phyloP scores from a whole-genome alignment of 768 basidiomycete species.

The Lyophyllum atratum region DNA sequence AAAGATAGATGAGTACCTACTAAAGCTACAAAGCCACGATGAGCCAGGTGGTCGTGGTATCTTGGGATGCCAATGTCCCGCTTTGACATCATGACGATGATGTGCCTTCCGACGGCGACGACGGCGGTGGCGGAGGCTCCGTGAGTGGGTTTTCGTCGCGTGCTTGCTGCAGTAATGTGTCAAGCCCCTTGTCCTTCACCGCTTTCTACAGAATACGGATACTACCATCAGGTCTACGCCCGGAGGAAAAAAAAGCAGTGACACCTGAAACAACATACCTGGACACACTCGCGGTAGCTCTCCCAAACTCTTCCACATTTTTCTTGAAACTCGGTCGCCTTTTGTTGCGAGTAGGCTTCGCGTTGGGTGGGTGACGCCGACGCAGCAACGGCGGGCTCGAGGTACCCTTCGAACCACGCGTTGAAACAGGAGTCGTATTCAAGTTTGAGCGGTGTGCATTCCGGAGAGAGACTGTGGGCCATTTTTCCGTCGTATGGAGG shows the following conservation, averaged over 20 bases:
- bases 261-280: constrained; percentile 50
- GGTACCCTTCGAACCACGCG: constrained; percentile 96
- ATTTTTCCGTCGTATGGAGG: constrained; percentile 34
- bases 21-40: background rate
- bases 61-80: background rate
- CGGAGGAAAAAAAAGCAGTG: background rate
- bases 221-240: no score
- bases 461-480: constrained; percentile 78
- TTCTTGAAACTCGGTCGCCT: constrained; percentile 85
- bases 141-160: constrained; percentile 76
- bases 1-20: background rate
- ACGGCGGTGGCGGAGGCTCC: constrained; percentile 51
- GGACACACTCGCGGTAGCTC: constrained; percentile 78
- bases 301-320: constrained; percentile 86
- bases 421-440: constrained; percentile 96
- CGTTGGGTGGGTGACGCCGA: constrained; percentile 44
- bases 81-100: background rate
- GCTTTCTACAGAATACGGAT: constrained; percentile 57
- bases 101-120: constrained; percentile 8
- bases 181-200: constrained; percentile 75
- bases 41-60: background rate
- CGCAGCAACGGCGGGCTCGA: constrained; percentile 71
- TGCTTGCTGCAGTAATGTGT: constrained; percentile 76
- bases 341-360: constrained; percentile 65
- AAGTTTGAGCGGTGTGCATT: constrained; percentile 89